Evolutionary conservation across 257 asterid genomes (phyloP).

Genomic region (Solanum pinnatisectum): DNA sequence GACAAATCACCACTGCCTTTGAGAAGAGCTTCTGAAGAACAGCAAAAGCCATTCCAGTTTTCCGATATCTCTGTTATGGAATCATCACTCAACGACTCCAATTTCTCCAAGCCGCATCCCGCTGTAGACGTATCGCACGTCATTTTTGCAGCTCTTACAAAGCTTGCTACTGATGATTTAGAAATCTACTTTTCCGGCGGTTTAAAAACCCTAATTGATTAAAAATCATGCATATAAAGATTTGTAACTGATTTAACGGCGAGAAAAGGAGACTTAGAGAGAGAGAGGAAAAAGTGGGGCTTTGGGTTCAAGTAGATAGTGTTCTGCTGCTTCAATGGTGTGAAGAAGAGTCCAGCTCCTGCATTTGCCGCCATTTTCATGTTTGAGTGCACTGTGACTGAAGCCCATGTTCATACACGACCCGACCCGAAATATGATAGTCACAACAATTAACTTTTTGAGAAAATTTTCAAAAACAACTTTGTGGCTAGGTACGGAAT

Average conservation of each 20-base stretch:
- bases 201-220: not conserved
- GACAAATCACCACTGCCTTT: constrained; percentile 37
- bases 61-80: constrained; percentile 39
- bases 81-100: constrained; percentile 44
- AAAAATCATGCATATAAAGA: not conserved
- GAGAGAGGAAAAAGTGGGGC: not conserved
- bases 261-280: not conserved
- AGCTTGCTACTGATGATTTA: not conserved
- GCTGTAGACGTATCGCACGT: constrained; percentile 30
- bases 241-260: not conserved
- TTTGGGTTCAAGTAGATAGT: not conserved
- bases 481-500: not conserved
- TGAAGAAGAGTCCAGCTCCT: not conserved
- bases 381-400: not conserved
- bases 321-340: not conserved
- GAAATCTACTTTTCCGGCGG: not conserved
- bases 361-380: constrained; percentile 28
- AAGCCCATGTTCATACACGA: not conserved
- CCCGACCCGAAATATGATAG: not conserved
- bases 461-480: not conserved
- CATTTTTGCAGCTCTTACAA: constrained; percentile 22
- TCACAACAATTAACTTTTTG: not conserved
- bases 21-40: constrained; percentile 36
- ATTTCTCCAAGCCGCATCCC: constrained; percentile 34
- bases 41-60: constrained; percentile 68